Evolutionary conservation across 129 eudicot species (phyloP), one percentile per base, ranked within the genome.

Genomic region (Glebionis coronaria): DNA sequence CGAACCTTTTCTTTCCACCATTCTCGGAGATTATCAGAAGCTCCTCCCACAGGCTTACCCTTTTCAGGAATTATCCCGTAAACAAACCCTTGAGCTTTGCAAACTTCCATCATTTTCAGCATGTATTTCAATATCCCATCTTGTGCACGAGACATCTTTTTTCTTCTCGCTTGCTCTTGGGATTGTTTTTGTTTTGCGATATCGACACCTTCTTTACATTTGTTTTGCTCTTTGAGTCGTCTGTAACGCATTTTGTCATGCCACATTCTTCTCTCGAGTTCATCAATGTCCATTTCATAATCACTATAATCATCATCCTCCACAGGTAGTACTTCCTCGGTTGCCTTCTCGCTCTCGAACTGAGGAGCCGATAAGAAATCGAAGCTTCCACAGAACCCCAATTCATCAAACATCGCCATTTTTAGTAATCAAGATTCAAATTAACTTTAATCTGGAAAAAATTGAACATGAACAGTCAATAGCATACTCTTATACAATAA

Each of bases 1-100:
- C 91, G 69, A 12, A 84, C 95, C 59, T 84, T 88, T 67, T 84
- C 91, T 68, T 88, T 88, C 95, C 95, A 87, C 95, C 95, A 87
- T 9, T 71, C 84, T 10, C 95, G 83, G 57, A 87, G 90, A 66
- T 84, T 87, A 54, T 87, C 95, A 0, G 95, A 87, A 5, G 95
- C 86, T 9, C 95, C 95, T 4, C 79, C 78, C 12, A 87, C 88
- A 4, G 95, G 95, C n/a, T 87, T 87, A 9, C 95, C 95, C 15
- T 87, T 87, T 68, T 87, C 95, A 0, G 95, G 90, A 63, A 87
- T 87, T 61, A 85, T 85, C 2, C 92, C 91, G 21, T 85, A 85
- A 25, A 85, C 91, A 44, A 85, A 85, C 45, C 87, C 86, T 56
- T 76, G 80, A 40, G 80, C 80, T 42, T 68, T 69, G 62, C 80